Percentiles rank a stretch among this genome's conserved stretches.
Evolutionary conservation across 225 moss, liverwort and hornwort genomes (phyloP).

Genomic region (Sphagnum tenellum): DNA sequence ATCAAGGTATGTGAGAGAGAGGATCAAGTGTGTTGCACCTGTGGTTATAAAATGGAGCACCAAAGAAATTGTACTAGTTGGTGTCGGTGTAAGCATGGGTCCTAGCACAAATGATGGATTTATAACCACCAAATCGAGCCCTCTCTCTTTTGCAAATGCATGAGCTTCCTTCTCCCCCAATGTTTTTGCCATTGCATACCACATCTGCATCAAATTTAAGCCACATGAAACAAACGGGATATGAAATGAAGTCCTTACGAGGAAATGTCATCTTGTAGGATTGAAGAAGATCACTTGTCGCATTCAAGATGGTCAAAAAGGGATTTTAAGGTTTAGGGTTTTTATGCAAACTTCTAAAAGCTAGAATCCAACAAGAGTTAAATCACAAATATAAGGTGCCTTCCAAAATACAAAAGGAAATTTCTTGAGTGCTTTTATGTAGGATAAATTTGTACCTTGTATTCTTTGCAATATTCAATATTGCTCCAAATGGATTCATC

Average conservation of each 20-base stretch:
- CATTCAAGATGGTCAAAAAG: no score
- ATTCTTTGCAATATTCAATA: slow-evolving; percentile 55
- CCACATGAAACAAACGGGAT: no score
- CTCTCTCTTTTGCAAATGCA: slow-evolving; percentile 48
- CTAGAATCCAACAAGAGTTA: no score
- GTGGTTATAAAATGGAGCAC: slow-evolving; percentile 37
- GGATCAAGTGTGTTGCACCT: slow-evolving; percentile 25
- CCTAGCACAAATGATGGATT: slow-evolving; percentile 81
- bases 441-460: slow-evolving; percentile 25
- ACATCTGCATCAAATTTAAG: slow-evolving; percentile 34
- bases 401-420: no score
- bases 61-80: slow-evolving; percentile 53
- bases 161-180: slow-evolving; percentile 61
- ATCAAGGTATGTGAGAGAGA: not conserved
- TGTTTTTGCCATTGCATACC: slow-evolving; percentile 91
- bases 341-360: no score
- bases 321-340: no score
- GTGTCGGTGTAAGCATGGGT: slow-evolving; percentile 39
- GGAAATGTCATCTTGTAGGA: no score
- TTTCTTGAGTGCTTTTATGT: no score
- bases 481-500: slow-evolving; percentile 69
- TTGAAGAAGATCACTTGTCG: no score
- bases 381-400: no score
- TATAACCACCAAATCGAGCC: slow-evolving; percentile 65
- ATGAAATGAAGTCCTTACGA: no score